Base-by-base conservation (phyloP, 1,284 basidiomycete species). In the Puccinia sorghi region DNA sequence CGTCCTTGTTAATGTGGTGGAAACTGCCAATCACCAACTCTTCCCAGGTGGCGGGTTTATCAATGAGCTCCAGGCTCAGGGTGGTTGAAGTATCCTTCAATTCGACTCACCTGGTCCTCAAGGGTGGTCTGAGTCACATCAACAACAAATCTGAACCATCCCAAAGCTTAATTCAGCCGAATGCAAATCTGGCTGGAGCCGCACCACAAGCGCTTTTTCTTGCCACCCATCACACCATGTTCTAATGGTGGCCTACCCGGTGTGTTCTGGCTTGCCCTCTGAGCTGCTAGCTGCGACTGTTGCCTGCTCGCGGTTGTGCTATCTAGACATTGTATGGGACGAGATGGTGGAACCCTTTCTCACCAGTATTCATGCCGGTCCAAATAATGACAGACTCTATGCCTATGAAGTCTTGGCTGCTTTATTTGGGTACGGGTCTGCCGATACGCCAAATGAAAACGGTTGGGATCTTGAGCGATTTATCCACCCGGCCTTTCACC, bases 1-100 rank as follows among this genome's bases (percentile, higher is more conserved):
- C 13, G 89, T 99, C 2, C 88, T 99, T 20, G 98, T 99, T 83
- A 90, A 95, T 95, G 86, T 98, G 81, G 97, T 95, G 84, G 96
- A 99, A 84, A 89, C 93, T 83, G 90, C 98, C 86, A 98, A 99
- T 85, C 91, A 96, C 82, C 92, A 92, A 74, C 89, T 98, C 32
- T 96, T 93, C 86, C 89, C 90, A 48, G 93, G 97, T 64, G 93
- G 95, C 83, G 92, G 17, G 57, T 67, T 63, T 56, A 71, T 37
- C 57, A 69, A 37, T 56, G 69, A 59, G 85, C 86, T 52, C 86
- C 82, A 1, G 88, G 91, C 76, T 97, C 66, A 50, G 32, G 46
- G 46, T 22, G 46, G 50, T 9, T 54, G 22, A 3, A 69, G 50
- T 39, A 69, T 69, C 48, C 50, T 54, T 41, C 87, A 90, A 25